Evolutionary conservation across 108 stramenopile species (phyloP).

Genomic region (Pseudonitzschia delicatissima): DNA sequence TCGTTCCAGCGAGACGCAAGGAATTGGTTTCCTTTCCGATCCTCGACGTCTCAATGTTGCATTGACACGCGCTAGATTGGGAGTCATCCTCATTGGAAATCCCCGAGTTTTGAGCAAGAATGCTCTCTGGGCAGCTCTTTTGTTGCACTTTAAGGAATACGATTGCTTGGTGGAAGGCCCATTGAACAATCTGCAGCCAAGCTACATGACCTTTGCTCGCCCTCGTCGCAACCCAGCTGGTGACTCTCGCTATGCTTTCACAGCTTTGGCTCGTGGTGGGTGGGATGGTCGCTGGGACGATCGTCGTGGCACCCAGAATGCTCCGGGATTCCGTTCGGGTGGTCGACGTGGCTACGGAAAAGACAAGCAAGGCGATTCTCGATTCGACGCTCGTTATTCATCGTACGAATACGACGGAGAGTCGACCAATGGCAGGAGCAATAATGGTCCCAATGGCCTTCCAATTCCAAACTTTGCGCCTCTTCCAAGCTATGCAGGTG

Average conservation of each 20-base stretch:
- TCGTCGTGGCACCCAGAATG: slow-evolving; percentile 41
- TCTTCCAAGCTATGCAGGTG: slow-evolving; percentile 69
- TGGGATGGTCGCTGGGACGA: slow-evolving; percentile 92
- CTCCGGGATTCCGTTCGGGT: slow-evolving; percentile 39
- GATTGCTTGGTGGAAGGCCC: slow-evolving; percentile 91
- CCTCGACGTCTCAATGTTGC: slow-evolving; percentile 99
- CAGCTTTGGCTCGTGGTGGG: slow-evolving; percentile 85
- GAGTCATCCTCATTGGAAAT: slow-evolving; percentile 93
- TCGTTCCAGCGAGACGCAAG: slow-evolving; percentile 96
- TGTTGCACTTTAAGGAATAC: slow-evolving; percentile 91
- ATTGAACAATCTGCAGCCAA: slow-evolving; percentile 88
- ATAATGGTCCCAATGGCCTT: slow-evolving; percentile 44
- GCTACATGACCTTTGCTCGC: slow-evolving; percentile 92
- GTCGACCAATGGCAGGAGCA: slow-evolving; percentile 22
- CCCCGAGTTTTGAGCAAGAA: slow-evolving; percentile 95
- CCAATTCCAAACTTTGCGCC: slow-evolving; percentile 87
- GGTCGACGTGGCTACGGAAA: slow-evolving; percentile 58
- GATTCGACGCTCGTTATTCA: slow-evolving; percentile 82
- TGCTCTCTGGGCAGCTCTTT: slow-evolving; percentile 93
- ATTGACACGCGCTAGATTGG: slow-evolving; percentile 94
- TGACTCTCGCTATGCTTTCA: slow-evolving; percentile 87
- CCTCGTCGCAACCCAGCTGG: slow-evolving; percentile 77
- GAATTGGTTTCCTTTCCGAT: slow-evolving; percentile 97
- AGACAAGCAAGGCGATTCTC: slow-evolving; percentile 68
- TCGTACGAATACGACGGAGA: slow-evolving; percentile 33